Conservation (phyloP, 2,329 filamentous ascomycete species). For the Fusarium avenaceum region DNA sequence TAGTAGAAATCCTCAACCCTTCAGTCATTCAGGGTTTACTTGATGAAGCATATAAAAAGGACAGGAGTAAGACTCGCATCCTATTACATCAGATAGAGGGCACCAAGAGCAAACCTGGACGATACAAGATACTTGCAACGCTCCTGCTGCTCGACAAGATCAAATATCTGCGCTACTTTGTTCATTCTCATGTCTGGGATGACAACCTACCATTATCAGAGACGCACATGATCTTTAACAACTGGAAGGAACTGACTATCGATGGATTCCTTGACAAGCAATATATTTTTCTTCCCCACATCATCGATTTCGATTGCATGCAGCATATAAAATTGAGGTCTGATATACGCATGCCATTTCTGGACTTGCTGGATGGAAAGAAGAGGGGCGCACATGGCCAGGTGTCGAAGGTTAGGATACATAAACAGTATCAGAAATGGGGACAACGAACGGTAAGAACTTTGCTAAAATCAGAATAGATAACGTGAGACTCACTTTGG, state of each 20-base stretch:
- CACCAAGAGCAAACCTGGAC: background rate
- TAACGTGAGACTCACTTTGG: background rate
- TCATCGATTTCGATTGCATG: background rate
- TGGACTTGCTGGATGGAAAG: background rate
- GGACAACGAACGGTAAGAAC: background rate
- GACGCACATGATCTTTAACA: background rate
- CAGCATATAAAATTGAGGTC: background rate
- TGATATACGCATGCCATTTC: background rate
- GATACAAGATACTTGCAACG: background rate
- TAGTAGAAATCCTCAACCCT: background rate
- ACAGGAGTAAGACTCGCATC: too few species aligned
- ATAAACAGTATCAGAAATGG: slow-evolving; percentile 1
- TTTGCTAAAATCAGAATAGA: background rate
- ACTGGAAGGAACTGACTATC: background rate
- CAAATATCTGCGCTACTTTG: background rate
- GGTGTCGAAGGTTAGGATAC: slow-evolving; percentile 2
- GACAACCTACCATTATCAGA: background rate
- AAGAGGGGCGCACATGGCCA: background rate
- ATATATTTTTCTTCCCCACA: background rate
- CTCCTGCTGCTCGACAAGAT: background rate
- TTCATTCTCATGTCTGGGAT: background rate
- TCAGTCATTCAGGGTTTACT: background rate
- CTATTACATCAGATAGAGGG: too few species aligned
- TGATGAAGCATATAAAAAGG: background rate
- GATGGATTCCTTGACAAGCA: background rate